phyloP scores from a whole-genome alignment of 1,284 basidiomycete species.

The Fomitopsis schrenkii region DNA sequence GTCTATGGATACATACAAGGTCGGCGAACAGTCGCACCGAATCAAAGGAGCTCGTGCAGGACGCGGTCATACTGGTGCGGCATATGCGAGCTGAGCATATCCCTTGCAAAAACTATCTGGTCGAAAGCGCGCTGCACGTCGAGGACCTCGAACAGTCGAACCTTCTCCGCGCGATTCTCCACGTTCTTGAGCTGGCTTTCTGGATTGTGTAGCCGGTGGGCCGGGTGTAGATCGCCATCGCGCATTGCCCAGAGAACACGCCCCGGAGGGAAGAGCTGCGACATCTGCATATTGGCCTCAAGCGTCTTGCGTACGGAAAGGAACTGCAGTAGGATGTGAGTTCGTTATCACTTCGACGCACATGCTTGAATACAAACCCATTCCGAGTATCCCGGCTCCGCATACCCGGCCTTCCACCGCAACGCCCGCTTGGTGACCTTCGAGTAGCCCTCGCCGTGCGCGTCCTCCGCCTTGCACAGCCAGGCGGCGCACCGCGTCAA shows the following conservation, averaged over 20 bases:
- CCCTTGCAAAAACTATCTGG: constrained; percentile 76
- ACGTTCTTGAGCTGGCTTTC: constrained; percentile 6
- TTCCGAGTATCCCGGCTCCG: constrained; percentile 50
- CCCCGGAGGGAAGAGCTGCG: constrained; percentile 75
- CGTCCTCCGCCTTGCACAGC: constrained; percentile 66
- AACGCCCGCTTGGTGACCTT: constrained; percentile 58
- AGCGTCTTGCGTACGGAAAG: constrained; percentile 76
- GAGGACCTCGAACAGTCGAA: constrained; percentile 69
- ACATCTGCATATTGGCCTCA: constrained; percentile 79
- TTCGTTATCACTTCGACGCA: neutral
- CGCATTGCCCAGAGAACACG: constrained; percentile 76
- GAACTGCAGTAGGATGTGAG: constrained; percentile 43
- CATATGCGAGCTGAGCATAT: constrained; percentile 66
- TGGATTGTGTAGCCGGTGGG: constrained; percentile 33
- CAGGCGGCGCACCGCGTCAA: constrained; percentile 72
- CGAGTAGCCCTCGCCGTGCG: constrained; percentile 45
- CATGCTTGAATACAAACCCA: constrained; percentile 47
- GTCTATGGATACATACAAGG: neutral
- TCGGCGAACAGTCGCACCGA: neutral
- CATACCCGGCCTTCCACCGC: constrained; percentile 53
- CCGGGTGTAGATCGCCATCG: constrained; percentile 58
- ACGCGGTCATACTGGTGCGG: constrained; percentile 46
- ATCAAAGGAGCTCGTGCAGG: constrained; percentile 50
- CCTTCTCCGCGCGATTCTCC: constrained; percentile 34
- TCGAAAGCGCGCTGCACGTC: constrained; percentile 73